Evolutionary conservation across 805 yeast genomes (phyloP), one percentile per base, ranked within the genome.

Genomic region (Metschnikowia lachancei): DNA sequence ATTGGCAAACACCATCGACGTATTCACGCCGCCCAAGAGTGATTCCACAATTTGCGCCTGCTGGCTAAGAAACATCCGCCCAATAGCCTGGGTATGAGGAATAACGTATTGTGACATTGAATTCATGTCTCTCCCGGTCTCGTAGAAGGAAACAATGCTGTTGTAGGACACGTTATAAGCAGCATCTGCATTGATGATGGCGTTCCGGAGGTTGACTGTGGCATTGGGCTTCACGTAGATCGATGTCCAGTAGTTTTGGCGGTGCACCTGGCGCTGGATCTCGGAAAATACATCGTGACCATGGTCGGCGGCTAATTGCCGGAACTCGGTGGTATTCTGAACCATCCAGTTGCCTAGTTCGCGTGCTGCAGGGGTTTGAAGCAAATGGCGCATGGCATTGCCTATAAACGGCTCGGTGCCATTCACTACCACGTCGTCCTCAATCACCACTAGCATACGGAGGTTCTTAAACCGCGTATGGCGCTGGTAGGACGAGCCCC

Each of bases 211-310:
- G 31, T 67, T 58, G 19, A 55, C 55, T 4, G 81, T 70, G 0
- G 85, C 79, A 55, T 78, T 74, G 12, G 72, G 63, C 17, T 60
- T 56, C 29, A 85, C 77, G 51, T 80, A 77, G 30, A 83, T 65
- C 0, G 84, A 77, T 19, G 77, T 74, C 94, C 92, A 86, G 56
- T 74, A 83, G 14, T 75, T 56, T 61, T 82, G 78, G 43, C 75
- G 76, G 54, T 77, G 80, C 3, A 85, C 73, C 43, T 65, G 64
- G 29, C 72, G 54, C 34, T 61, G 30, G 17, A 82, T 59, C 52
- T 77, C 76, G 3, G 69, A 69, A 29, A 61, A 65, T 7, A 71
- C 42, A 24, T 35, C 36, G 36, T 44, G 44, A 42, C 59, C 54
- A 45, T 64, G 58, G n/a, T 53, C 47, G 1, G 39, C 55, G n/a